These are phyloP conservation scores for Paraconiothyrium sp. DNA, from an alignment of 2,329 filamentous ascomycete species.

Conservation along the genomic window DNA sequence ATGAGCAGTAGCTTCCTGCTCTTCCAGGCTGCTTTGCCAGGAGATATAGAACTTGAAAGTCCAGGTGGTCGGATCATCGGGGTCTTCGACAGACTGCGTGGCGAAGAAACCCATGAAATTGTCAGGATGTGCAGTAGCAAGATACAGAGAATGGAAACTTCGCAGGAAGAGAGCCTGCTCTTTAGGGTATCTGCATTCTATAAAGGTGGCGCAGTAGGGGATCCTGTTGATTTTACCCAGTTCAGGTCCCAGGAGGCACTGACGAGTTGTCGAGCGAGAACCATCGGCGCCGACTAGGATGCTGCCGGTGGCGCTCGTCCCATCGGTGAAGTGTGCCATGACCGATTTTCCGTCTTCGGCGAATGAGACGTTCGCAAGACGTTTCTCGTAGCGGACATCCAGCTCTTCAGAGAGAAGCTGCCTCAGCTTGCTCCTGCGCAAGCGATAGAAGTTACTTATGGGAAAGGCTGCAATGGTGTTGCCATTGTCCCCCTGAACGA, in stretches of 20 bases:
- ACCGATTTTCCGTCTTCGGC: conserved; percentile 43
- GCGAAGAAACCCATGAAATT: conserved; percentile 58
- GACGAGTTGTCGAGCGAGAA: conserved; percentile 42
- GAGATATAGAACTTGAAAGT: conserved; percentile 61
- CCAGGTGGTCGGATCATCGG: conserved; percentile 53
- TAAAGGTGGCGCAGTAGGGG: conserved; percentile 57
- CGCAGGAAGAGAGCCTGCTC: conserved; percentile 57
- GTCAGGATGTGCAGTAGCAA: conserved; percentile 55
- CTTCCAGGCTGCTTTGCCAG: conserved; percentile 51
- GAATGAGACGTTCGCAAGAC: conserved; percentile 46
- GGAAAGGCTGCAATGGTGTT: conserved; percentile 46
- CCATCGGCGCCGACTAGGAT: conserved; percentile 51
- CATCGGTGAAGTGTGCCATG: conserved; percentile 49
- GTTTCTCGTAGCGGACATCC: conserved; percentile 51
- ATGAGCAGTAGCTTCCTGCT: conserved; percentile 51
- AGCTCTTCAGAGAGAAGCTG: conserved; percentile 40
- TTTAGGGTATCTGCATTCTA: conserved; percentile 53
- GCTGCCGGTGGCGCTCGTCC: conserved; percentile 38
- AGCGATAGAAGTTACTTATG: conserved; percentile 47
- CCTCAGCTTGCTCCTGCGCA: conserved; percentile 47
- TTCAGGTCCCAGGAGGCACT: conserved; percentile 39
- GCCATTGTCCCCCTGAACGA: conserved; percentile 48
- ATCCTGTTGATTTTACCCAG: conserved; percentile 48
- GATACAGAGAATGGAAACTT: conserved; percentile 56
- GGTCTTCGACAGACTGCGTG: conserved; percentile 53